These are phyloP conservation scores for Aphanomyces euteiches DNA, from an alignment of 352 stramenopile genomes.

Conservation along the genomic window DNA sequence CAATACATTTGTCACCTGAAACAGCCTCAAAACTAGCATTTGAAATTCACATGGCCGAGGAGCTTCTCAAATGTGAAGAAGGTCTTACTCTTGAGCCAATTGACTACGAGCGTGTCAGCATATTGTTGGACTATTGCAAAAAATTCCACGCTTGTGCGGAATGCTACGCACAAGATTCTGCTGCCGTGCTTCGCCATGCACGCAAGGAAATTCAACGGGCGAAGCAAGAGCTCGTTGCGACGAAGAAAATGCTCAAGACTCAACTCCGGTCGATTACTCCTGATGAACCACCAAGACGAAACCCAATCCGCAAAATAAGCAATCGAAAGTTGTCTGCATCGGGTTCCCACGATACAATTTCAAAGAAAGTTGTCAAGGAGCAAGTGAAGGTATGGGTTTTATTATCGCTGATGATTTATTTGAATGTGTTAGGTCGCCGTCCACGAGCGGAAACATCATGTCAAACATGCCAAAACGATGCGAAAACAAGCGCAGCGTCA, in stretches of 20 bases:
- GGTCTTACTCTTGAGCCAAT: neutral
- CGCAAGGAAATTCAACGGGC: constrained; percentile 6
- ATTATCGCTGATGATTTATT: too few relatives aligned
- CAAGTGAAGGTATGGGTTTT: constrained; percentile 9
- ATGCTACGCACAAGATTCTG: constrained; percentile 2
- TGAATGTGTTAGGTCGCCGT: neutral
- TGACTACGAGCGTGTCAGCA: neutral
- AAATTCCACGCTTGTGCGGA: constrained; percentile 23
- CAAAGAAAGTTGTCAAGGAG: neutral
- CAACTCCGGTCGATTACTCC: neutral
- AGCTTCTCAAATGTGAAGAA: neutral
- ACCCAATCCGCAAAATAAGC: neutral
- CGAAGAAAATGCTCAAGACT: neutral
- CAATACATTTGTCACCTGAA: neutral
- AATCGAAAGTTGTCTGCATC: neutral
- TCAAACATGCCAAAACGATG: neutral
- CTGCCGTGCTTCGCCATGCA: constrained; percentile 3
- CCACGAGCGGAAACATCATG: neutral
- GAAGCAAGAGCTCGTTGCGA: neutral
- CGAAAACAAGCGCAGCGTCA: neutral
- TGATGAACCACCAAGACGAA: neutral
- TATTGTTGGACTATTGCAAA: constrained; percentile 1
- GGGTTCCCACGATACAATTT: neutral
- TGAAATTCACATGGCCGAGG: neutral
- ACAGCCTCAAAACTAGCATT: neutral